These are phyloP conservation scores for Trichomonascaceae sp. DNA, from an alignment of 1,139 yeast species.

Conservation along the genomic window DNA sequence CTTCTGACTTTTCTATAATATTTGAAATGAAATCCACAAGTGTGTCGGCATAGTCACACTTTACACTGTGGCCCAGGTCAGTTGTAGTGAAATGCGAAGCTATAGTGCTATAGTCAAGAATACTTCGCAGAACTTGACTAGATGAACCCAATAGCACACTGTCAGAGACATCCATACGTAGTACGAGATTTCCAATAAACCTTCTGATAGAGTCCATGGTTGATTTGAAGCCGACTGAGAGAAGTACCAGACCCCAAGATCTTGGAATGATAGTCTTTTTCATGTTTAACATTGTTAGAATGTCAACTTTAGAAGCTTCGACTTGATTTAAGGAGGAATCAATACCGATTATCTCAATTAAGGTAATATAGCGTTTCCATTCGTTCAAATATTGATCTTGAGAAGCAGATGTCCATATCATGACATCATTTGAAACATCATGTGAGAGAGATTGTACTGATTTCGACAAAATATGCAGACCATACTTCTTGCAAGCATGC, in stretches of 20 bases:
- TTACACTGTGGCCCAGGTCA: conserved; percentile 18
- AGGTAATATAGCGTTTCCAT: conserved; percentile 70
- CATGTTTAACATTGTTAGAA: conserved; percentile 50
- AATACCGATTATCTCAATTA: conserved; percentile 73
- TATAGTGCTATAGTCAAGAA: conserved; percentile 58
- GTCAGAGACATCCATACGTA: conserved; percentile 46
- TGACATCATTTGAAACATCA: conserved; percentile 33
- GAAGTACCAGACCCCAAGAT: conserved; percentile 64
- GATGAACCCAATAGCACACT: conserved; percentile 44
- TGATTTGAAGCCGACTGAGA: conserved; percentile 72
- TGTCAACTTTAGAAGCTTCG: conserved; percentile 67
- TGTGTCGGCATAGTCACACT: conserved; percentile 55
- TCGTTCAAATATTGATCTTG: conserved; percentile 38
- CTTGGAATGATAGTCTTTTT: conserved; percentile 50
- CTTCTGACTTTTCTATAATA: conserved; percentile 38
- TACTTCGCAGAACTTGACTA: conserved; percentile 44
- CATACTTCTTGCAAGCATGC: conserved; percentile 68
- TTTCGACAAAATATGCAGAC: conserved; percentile 60
- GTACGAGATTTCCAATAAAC: conserved; percentile 52
- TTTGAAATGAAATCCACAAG: conserved; percentile 45
- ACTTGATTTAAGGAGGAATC: conserved; percentile 87
- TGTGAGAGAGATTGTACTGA: conserved; percentile 46
- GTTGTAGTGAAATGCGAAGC: conserved; percentile 52
- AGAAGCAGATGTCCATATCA: conserved; percentile 43
- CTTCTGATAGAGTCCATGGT: conserved; percentile 75